Base-by-base conservation (phyloP, 192 early-diverging fungal species). In the Coemansia sp. region DNA sequence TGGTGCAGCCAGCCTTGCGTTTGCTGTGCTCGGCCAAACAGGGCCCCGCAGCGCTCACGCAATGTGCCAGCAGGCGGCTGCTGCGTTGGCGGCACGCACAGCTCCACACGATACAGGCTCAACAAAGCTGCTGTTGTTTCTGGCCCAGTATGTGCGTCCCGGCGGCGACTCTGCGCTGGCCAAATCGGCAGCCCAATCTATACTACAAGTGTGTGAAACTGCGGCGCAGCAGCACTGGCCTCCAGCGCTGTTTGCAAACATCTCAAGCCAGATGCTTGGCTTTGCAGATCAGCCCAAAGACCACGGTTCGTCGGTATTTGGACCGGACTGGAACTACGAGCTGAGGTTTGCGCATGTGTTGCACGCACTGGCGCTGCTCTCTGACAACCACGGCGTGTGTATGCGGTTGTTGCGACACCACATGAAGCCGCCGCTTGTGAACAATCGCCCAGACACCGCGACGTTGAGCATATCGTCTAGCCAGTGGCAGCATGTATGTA, bases 11-110 rank as follows among this genome's bases (percentile, higher is more conserved):
- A 66, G 56, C 1, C 63, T 75, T 5, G 66, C 62, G 0, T 48
- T 66, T 15, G 63, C 71, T 29, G 24, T 81, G 38, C 66, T 80
- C 19, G 63, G 54, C 39, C 27, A 7, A 45, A 5, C 59, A 49
- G 41, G 11, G 17, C 10, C 53, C 19, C 37, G 10, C 55, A 5
- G 48, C 62, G 11, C 29, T 14, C 69, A 70, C 48, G 22, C 14
- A 37, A 72, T 67, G 41, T 80, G 72, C 21, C 62, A 58, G 21
- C 69, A 72, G 53, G 78, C 78, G 2, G 66, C 73, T 2, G 63
- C 49, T 37, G 73, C 73, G 14, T 53, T 81, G 47, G 51, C 32
- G n/a, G 37, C 38, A 0, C 62, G 66, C 21, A 21, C 69, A 6
- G 47, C 24, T 1, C 45, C 38, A n/a, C 55, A 67, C 10, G 58